These are phyloP conservation scores for Zygosaccharomyces bailii DNA, from an alignment of 805 yeast species.

Conservation along the genomic window DNA sequence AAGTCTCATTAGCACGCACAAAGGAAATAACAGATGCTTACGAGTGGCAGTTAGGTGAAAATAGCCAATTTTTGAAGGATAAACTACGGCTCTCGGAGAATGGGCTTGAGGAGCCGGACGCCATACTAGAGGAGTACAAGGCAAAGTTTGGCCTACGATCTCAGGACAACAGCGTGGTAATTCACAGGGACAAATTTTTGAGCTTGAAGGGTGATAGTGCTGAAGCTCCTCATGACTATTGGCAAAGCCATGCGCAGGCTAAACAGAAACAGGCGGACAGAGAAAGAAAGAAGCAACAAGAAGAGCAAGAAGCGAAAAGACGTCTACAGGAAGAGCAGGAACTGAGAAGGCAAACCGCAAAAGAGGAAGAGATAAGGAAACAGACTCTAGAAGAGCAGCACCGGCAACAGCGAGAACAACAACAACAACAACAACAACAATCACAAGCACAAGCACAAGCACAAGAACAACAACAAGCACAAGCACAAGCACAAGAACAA, in stretches of 20 bases:
- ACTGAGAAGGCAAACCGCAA: constrained; percentile 6
- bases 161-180: constrained; percentile 20
- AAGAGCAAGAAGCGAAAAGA: constrained; percentile 17
- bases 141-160: constrained; percentile 13
- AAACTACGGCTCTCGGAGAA: constrained; percentile 11
- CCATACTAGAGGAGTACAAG: constrained; percentile 15
- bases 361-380: constrained; percentile 17
- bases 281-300: constrained; percentile 15
- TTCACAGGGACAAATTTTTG: constrained; percentile 21
- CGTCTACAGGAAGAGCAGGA: constrained; percentile 12
- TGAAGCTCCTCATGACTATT: constrained; percentile 34
- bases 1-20: constrained; percentile 11
- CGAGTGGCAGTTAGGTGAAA: constrained; percentile 6
- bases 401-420: constrained; percentile 10
- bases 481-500: constrained; percentile 5
- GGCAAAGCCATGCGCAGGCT: constrained; percentile 25
- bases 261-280: constrained; percentile 16
- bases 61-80: constrained; percentile 13
- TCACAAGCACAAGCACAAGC: constrained; percentile 8
- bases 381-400: constrained; percentile 9
- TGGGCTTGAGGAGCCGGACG: constrained; percentile 1
- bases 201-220: constrained; percentile 20
- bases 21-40: constrained; percentile 9
- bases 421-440: constrained; percentile 16
- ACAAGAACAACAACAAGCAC: constrained; percentile 17